phyloP scores from a whole-genome alignment of 2,329 filamentous ascomycete species.

The Remersonia thermophila region DNA sequence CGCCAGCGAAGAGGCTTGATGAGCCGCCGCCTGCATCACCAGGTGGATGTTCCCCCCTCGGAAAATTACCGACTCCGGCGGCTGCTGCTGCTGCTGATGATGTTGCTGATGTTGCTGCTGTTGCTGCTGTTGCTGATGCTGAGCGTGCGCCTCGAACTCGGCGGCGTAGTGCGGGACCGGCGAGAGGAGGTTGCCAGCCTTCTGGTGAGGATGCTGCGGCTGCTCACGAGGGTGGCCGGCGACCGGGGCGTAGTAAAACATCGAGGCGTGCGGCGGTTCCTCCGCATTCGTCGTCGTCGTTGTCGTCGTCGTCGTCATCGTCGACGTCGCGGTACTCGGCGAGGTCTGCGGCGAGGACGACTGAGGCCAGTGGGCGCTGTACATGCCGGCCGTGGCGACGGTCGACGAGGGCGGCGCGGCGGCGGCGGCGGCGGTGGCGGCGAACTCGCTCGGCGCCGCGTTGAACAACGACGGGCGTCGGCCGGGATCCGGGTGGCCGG shows the following conservation, averaged over 20 bases:
- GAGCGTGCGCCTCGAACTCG: background rate
- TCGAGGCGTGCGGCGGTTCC: background rate
- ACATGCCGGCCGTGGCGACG: slow-evolving; percentile 1
- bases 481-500: slow-evolving; percentile 19
- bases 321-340: slow-evolving; percentile 27
- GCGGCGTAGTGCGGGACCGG: no score
- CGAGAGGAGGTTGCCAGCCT: no score
- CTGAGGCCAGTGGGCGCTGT: slow-evolving; percentile 10
- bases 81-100: background rate
- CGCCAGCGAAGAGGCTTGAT: no score
- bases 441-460: slow-evolving; percentile 30
- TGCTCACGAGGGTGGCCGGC: background rate
- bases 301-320: slow-evolving; percentile 18
- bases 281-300: slow-evolving; percentile 4
- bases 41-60: background rate
- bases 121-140: background rate
- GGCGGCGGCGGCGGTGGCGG: no score
- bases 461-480: slow-evolving; percentile 35
- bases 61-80: background rate
- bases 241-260: background rate
- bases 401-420: slow-evolving; percentile 22
- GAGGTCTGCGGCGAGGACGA: slow-evolving; percentile 24
- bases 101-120: slow-evolving; percentile 1
- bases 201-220: background rate
- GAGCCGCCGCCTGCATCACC: no score